Conservation (phyloP, 345 rosid species). For the Gossypium sturtianum region DNA sequence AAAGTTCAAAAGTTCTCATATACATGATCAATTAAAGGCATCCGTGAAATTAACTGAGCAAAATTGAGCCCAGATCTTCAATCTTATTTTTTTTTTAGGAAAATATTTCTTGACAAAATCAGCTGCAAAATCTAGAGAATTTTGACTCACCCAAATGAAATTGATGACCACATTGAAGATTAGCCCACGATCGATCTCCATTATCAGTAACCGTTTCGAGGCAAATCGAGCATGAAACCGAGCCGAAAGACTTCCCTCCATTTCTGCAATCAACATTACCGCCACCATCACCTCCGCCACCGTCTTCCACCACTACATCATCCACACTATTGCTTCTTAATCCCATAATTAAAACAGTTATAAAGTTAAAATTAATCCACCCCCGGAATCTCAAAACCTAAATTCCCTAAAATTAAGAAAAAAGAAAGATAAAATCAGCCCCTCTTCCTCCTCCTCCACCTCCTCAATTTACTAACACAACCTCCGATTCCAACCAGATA, state of each 20-base stretch:
- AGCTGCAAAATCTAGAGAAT: slow-evolving; percentile 1
- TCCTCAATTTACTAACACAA: not conserved
- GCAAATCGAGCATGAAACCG: slow-evolving; percentile 92
- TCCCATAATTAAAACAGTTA: slow-evolving; percentile 48
- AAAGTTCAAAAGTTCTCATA: not conserved
- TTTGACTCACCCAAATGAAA: slow-evolving; percentile 72
- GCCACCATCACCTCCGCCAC: slow-evolving; percentile 32
- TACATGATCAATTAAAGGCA: not conserved
- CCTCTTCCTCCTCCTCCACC: not conserved
- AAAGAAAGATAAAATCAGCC: not conserved
- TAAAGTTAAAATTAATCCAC: not conserved
- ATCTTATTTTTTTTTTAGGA: not conserved
- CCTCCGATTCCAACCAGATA: slow-evolving; percentile 3
- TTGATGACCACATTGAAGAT: slow-evolving; percentile 94
- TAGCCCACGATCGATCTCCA: slow-evolving; percentile 95
- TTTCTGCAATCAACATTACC: slow-evolving; percentile 28
- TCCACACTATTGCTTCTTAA: slow-evolving; percentile 50
- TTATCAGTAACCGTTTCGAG: slow-evolving; percentile 67
- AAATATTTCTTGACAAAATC: not conserved
- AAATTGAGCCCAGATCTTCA: slow-evolving; percentile 25
- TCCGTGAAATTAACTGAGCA: not conserved
- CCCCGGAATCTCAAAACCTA: slow-evolving; percentile 21
- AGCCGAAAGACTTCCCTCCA: slow-evolving; percentile 41
- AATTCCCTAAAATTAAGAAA: not conserved
- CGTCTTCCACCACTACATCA: slow-evolving; percentile 42